Evolutionary conservation across 257 asterid genomes (phyloP).

Genomic region (Plantago elongata): DNA sequence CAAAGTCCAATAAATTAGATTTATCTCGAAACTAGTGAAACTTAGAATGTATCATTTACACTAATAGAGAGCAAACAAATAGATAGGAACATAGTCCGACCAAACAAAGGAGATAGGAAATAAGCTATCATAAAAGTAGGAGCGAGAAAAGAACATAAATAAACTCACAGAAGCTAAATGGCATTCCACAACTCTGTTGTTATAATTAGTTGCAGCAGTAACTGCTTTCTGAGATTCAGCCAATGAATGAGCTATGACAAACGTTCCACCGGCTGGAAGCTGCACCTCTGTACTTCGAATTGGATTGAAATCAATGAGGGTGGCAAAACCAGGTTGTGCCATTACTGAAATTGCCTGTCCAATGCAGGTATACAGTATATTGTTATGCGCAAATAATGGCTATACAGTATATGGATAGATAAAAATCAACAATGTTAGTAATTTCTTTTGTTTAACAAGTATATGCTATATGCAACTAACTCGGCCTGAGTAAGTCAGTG

Average conservation of each 20-base stretch:
- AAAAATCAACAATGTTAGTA: no score
- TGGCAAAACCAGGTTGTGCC: conserved; percentile 94
- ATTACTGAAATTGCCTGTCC: conserved; percentile 86
- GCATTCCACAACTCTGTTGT: conserved; percentile 94
- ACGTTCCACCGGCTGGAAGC: conserved; percentile 86
- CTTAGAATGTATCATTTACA: no score
- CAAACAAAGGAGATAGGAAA: no score
- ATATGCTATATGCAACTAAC: no score
- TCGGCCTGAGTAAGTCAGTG: no score
- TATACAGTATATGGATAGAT: no score
- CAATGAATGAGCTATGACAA: conserved; percentile 83
- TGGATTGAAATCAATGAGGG: conserved; percentile 94
- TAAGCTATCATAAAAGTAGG: no score
- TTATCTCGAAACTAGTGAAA: background rate
- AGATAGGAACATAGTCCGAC: no score
- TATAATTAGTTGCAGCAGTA: conserved; percentile 90
- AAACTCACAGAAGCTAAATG: conserved; percentile 82
- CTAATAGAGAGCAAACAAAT: no score
- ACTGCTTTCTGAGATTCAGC: conserved; percentile 97
- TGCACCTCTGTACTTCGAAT: conserved; percentile 83
- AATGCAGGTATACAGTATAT: no score
- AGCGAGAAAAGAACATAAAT: background rate
- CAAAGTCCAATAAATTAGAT: background rate
- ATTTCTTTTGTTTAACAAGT: no score
- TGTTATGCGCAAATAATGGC: no score